Evolutionary conservation across 129 eudicot genomes (phyloP).

Genomic region (Flaveria ramosissima): DNA sequence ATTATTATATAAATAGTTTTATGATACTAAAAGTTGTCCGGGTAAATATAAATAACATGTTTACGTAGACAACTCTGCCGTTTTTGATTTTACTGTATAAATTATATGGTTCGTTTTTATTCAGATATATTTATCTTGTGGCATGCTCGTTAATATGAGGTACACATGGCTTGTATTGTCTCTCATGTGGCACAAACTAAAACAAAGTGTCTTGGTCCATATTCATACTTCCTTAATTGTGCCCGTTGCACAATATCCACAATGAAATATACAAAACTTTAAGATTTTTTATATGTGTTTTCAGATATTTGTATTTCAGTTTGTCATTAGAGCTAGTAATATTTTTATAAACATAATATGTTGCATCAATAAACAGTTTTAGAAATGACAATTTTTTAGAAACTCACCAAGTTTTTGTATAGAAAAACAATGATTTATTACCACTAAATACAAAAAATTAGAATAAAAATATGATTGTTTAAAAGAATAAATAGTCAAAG

Average conservation of each 20-base stretch:
- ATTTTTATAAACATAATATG: background rate
- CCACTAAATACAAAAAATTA: too few relatives aligned
- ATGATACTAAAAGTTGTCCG: too few relatives aligned
- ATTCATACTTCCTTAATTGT: conserved; percentile 25
- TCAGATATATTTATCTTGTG: background rate
- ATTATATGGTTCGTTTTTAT: background rate
- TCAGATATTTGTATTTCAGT: background rate
- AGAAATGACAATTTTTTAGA: background rate
- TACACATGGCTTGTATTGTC: conserved; percentile 19
- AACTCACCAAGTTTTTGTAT: background rate
- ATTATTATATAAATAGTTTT: too few relatives aligned
- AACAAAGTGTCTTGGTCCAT: conserved; percentile 24
- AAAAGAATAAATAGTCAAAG: conserved; percentile 11
- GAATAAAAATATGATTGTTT: background rate
- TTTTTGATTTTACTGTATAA: background rate
- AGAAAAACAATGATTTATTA: background rate
- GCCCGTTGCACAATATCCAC: conserved; percentile 29
- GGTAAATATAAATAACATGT: too few relatives aligned
- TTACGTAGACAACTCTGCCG: too few relatives aligned
- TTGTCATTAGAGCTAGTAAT: background rate
- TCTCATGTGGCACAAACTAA: conserved; percentile 22
- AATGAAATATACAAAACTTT: conserved; percentile 9
- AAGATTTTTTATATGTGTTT: background rate
- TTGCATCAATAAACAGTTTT: background rate
- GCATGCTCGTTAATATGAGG: conserved; percentile 12